phyloP scores from a whole-genome alignment of 2,329 filamentous ascomycete genomes.

The Epichloe elymi region DNA sequence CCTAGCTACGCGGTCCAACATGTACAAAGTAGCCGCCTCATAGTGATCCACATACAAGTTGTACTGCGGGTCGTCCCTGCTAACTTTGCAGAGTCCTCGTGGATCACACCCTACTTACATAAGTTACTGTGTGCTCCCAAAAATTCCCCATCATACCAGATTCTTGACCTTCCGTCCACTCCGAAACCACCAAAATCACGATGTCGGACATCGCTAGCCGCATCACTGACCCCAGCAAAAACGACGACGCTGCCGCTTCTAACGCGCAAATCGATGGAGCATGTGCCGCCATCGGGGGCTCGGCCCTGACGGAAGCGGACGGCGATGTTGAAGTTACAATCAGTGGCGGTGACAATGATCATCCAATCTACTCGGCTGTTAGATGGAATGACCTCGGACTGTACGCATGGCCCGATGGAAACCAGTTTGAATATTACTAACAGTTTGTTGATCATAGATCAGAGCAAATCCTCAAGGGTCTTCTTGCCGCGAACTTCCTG shows the following conservation, averaged over 20 bases:
- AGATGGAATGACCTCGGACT: constrained; percentile 6
- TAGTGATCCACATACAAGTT: too few relatives aligned
- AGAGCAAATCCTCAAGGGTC: constrained; percentile 56
- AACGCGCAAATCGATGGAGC: constrained; percentile 6
- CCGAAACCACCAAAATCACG: not conserved
- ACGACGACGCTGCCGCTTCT: not conserved
- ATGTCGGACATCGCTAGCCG: constrained; percentile 8
- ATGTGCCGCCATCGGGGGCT: constrained; percentile 5
- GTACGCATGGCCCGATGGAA: not conserved
- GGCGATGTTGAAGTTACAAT: constrained; percentile 7
- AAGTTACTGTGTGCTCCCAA: too few relatives aligned
- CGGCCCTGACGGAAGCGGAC: constrained; percentile 3
- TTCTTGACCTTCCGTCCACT: not conserved
- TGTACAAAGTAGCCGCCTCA: too few relatives aligned
- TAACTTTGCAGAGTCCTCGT: too few relatives aligned
- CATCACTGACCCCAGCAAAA: constrained; percentile 3
- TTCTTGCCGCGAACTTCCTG: constrained; percentile 72
- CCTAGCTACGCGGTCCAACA: too few relatives aligned
- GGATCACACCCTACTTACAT: too few relatives aligned
- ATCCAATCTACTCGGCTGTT: constrained; percentile 5
- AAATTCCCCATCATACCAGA: too few relatives aligned
- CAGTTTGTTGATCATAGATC: constrained; percentile 13
- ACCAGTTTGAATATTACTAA: not conserved
- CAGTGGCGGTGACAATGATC: constrained; percentile 2
- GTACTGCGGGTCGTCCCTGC: too few relatives aligned